Conservation (phyloP, 2,329 filamentous ascomycete genomes). For the Colletotrichum agaves region DNA sequence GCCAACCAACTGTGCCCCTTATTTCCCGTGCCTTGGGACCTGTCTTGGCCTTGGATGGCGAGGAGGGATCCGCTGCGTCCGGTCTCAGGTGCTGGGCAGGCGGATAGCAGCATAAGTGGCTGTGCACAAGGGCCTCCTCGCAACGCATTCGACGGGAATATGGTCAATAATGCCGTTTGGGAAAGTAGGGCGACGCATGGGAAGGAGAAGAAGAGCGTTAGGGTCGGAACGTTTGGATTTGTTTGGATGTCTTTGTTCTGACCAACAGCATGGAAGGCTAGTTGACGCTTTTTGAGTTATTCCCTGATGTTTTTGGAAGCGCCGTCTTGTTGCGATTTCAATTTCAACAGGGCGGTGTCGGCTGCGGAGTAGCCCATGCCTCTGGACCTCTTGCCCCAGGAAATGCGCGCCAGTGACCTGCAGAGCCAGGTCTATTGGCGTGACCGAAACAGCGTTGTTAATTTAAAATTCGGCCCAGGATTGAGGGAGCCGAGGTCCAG, state of each 20-base stretch:
- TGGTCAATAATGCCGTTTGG: background rate
- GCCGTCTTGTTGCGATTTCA: background rate
- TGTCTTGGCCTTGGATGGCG: constrained; percentile 24
- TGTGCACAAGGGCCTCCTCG: constrained; percentile 16
- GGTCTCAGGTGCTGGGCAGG: constrained; percentile 28
- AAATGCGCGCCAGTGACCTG: background rate
- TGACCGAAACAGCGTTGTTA: constrained; percentile 17
- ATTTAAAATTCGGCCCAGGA: constrained; percentile 19
- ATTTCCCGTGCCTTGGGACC: constrained; percentile 1
- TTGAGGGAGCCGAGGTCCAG: background rate
- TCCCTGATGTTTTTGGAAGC: background rate
- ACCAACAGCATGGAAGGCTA: constrained; percentile 5
- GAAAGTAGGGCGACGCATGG: constrained; percentile 1
- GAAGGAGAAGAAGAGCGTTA: background rate
- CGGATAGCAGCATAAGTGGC: constrained; percentile 16
- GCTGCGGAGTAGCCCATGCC: background rate
- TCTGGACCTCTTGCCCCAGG: background rate
- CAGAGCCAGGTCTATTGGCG: constrained; percentile 1
- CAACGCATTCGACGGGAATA: background rate
- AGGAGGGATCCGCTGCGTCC: constrained; percentile 24
- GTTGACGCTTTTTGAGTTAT: background rate
- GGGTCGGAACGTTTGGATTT: background rate
- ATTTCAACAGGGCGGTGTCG: background rate
- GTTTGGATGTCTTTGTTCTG: constrained; percentile 1
- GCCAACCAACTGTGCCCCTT: constrained; percentile 7